Conservation (phyloP, 805 yeast species). For the Candida quercuum region DNA sequence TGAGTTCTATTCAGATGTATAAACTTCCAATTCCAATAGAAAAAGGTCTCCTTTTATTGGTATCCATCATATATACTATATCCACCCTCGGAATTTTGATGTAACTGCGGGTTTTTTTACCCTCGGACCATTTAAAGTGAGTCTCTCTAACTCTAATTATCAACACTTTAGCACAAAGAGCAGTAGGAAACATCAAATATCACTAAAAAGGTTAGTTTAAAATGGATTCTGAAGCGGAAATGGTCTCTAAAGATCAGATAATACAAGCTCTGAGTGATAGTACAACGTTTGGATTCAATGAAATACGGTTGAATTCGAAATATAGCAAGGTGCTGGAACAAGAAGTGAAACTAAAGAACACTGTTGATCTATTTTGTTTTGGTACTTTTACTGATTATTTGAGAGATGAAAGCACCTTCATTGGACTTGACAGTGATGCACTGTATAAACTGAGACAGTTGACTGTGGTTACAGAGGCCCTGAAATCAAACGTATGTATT, state of each 20-base stretch:
- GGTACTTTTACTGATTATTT: conserved; percentile 17
- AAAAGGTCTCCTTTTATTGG: too few species aligned
- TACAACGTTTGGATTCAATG: conserved; percentile 20
- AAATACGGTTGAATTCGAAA: conserved; percentile 10
- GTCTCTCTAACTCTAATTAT: too few species aligned
- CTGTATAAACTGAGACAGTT: conserved; percentile 18
- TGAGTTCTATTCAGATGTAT: too few species aligned
- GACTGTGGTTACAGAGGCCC: conserved; percentile 15
- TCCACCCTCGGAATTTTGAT: too few species aligned
- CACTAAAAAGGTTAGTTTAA: too few species aligned
- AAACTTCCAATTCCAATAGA: too few species aligned
- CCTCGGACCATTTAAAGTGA: too few species aligned
- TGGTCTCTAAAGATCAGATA: not conserved
- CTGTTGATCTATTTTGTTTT: conserved; percentile 22
- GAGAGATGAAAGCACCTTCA: conserved; percentile 4
- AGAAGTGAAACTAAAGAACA: conserved; percentile 11
- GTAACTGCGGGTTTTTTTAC: too few species aligned
- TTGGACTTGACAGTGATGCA: conserved; percentile 11
- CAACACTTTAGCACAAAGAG: too few species aligned
- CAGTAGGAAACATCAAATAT: too few species aligned
- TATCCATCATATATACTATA: too few species aligned
- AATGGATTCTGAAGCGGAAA: not conserved
- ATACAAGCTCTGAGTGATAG: conserved; percentile 12
- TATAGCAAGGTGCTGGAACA: conserved; percentile 1
- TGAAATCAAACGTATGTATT: conserved; percentile 8